Evolutionary conservation across 1,284 basidiomycete genomes (phyloP).

Genomic region (Moniliella sp.): DNA sequence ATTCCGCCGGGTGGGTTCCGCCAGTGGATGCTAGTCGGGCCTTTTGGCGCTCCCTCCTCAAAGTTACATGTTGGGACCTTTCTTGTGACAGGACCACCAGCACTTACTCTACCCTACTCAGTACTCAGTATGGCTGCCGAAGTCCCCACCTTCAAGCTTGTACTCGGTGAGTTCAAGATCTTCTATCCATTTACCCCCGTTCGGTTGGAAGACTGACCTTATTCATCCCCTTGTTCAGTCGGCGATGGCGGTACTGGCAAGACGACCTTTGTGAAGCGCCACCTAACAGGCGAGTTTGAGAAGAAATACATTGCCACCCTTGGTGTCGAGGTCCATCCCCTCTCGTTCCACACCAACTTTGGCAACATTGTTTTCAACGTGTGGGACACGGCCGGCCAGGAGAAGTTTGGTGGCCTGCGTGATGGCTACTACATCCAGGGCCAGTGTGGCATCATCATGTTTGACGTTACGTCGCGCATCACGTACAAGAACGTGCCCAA

Average conservation of each 20-base stretch:
- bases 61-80: too few species aligned
- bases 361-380: conserved; percentile 98
- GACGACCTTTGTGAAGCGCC: conserved; percentile 46
- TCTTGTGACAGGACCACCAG: too few species aligned
- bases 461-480: conserved; percentile 97
- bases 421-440: conserved; percentile 40
- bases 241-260: conserved; percentile 93
- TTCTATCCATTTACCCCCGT: too few species aligned
- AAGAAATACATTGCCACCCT: conserved; percentile 99
- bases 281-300: conserved; percentile 94
- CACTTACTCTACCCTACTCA: too few species aligned
- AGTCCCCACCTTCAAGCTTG: conserved; percentile 98
- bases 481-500: conserved; percentile 99
- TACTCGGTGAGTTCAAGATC: conserved; percentile 47
- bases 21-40: too few species aligned
- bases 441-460: conserved; percentile 99
- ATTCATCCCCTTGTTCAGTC: conserved; percentile 37
- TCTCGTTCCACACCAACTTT: conserved; percentile 88
- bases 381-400: conserved; percentile 99
- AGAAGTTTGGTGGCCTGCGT: conserved; percentile 54
- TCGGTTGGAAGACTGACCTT: too few species aligned
- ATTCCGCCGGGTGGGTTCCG: too few species aligned
- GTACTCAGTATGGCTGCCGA: too few species aligned
- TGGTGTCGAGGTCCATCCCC: conserved; percentile 95
- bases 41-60: too few species aligned